Evolutionary conservation across 1,284 basidiomycete genomes (phyloP).

Genomic region (Irpex sp.): DNA sequence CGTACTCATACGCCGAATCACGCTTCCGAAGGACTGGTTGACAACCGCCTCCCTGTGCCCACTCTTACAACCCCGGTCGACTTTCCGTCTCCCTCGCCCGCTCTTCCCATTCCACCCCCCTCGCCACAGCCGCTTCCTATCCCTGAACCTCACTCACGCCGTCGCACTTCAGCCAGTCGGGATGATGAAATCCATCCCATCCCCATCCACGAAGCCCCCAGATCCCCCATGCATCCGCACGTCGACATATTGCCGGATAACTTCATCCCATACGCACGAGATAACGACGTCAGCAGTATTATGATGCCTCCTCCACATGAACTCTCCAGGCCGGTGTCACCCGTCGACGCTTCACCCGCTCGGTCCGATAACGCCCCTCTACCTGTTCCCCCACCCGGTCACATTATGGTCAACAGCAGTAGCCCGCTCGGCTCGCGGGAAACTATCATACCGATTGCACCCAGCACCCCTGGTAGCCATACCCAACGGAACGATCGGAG

Average conservation of each 20-base stretch:
- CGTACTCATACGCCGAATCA: neutral
- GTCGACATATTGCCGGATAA: constrained; percentile 31
- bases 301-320: constrained; percentile 36
- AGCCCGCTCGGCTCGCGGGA: neutral
- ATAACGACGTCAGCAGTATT: constrained; percentile 22
- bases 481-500: neutral
- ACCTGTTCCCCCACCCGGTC: neutral
- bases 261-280: constrained; percentile 37
- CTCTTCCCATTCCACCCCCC: constrained; percentile 14
- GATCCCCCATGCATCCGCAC: constrained; percentile 22
- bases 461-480: neutral
- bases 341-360: constrained; percentile 8
- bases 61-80: constrained; percentile 23
- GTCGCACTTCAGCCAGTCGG: neutral
- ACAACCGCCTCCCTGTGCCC: constrained; percentile 29
- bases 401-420: neutral
- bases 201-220: constrained; percentile 26
- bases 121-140: constrained; percentile 13
- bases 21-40: constrained; percentile 23
- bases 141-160: constrained; percentile 4
- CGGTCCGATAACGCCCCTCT: constrained; percentile 2
- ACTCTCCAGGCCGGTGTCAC: constrained; percentile 25
- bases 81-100: constrained; percentile 15
- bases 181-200: constrained; percentile 26
- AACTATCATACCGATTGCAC: neutral